Conservation (phyloP, 352 stramenopile genomes). For the Phytopythium mirpurense region DNA sequence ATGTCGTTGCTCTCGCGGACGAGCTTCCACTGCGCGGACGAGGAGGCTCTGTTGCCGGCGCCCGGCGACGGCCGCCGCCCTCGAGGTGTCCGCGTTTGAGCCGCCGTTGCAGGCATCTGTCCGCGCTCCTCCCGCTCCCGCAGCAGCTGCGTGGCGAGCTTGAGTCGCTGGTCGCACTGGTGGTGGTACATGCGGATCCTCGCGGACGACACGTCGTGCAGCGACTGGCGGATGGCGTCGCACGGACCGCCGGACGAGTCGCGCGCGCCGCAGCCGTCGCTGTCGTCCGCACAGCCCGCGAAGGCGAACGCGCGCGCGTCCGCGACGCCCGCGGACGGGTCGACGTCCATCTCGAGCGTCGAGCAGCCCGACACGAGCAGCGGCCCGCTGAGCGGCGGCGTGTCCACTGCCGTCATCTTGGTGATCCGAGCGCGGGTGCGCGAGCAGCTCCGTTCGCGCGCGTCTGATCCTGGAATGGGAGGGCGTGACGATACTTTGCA, state of each 20-base stretch:
- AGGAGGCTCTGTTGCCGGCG: neutral
- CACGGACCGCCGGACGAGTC: neutral
- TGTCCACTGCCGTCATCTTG: neutral
- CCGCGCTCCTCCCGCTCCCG: conserved; percentile 43
- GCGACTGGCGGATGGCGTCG: conserved; percentile 12
- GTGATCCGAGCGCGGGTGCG: neutral
- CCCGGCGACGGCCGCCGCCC: conserved; percentile 11
- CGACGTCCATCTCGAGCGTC: conserved; percentile 33
- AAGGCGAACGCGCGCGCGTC: neutral
- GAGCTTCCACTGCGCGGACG: conserved; percentile 55
- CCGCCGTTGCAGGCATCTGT: conserved; percentile 8
- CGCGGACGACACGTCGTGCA: conserved; percentile 34
- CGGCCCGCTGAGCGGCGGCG: conserved; percentile 14
- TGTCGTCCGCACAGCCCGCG: neutral
- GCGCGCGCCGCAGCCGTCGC: neutral
- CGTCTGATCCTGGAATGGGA: conserved; percentile 1
- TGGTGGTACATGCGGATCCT: conserved; percentile 46
- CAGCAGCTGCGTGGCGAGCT: conserved; percentile 35
- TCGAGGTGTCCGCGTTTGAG: neutral
- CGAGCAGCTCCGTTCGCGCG: too few relatives aligned
- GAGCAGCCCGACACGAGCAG: conserved; percentile 21
- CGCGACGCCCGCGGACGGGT: conserved; percentile 4
- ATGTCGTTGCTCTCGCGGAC: conserved; percentile 58
- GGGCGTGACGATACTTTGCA: neutral
- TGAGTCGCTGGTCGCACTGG: conserved; percentile 34